Percentiles rank a stretch among this genome's conserved stretches.
Evolutionary conservation across 108 stramenopile species (phyloP).

Genomic region (Skeletonema tropicum): DNA sequence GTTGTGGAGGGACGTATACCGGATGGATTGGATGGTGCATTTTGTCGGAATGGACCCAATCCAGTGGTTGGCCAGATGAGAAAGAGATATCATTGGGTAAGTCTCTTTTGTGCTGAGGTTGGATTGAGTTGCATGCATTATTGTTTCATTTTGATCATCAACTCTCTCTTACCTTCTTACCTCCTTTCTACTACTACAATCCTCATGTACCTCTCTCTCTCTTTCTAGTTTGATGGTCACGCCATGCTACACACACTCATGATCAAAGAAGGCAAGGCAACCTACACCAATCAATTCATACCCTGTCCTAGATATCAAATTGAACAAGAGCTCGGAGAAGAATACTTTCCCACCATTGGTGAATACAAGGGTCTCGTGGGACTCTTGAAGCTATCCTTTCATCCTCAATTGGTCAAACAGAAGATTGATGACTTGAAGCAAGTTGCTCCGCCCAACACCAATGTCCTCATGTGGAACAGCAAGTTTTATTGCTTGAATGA

Average conservation of each 20-base stretch:
- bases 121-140: too few relatives aligned
- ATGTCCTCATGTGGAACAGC: conserved; percentile 46
- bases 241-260: conserved; percentile 53
- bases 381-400: conserved; percentile 37
- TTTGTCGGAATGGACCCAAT: conserved; percentile 54
- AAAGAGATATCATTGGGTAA: conserved; percentile 59
- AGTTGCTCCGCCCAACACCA: conserved; percentile 38
- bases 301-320: conserved; percentile 49
- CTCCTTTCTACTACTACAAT: neutral
- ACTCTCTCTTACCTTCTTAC: neutral
- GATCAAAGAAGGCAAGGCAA: conserved; percentile 43
- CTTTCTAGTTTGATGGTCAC: conserved; percentile 17
- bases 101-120: neutral
- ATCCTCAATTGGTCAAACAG: conserved; percentile 33
- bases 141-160: neutral
- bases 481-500: conserved; percentile 54
- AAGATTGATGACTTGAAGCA: conserved; percentile 39
- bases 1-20: conserved; percentile 54
- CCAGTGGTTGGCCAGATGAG: conserved; percentile 24
- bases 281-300: conserved; percentile 52
- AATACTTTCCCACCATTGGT: conserved; percentile 47
- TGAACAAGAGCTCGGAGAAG: conserved; percentile 47
- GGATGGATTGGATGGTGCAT: conserved; percentile 32
- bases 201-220: too few relatives aligned
- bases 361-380: conserved; percentile 47